Conservation (phyloP, 1,284 basidiomycete species). For the Pascua guehoae region DNA sequence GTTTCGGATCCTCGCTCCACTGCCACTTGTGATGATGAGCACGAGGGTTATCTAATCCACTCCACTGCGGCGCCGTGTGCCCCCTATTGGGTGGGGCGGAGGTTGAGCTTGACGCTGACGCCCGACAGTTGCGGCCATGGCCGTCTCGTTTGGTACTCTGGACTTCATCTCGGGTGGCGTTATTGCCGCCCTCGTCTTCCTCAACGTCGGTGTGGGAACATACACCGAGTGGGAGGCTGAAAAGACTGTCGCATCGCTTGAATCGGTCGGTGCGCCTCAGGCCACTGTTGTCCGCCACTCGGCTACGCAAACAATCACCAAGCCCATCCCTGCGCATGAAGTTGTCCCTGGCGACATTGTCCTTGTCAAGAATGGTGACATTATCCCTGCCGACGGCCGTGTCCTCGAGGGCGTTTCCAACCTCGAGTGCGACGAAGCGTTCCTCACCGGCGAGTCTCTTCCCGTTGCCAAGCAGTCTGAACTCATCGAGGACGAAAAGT, state of each 20-base stretch:
- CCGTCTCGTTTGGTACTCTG: constrained; percentile 61
- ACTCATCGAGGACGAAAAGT: constrained; percentile 46
- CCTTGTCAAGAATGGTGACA: constrained; percentile 58
- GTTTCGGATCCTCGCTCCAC: too few relatives aligned
- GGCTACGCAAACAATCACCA: constrained; percentile 32
- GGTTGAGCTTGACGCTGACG: constrained; percentile 1
- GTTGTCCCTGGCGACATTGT: constrained; percentile 65
- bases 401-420: constrained; percentile 51
- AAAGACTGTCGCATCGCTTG: constrained; percentile 52
- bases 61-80: too few relatives aligned
- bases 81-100: not conserved
- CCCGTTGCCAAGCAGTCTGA: constrained; percentile 60
- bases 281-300: constrained; percentile 58
- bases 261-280: constrained; percentile 56
- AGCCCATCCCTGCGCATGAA: constrained; percentile 57
- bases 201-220: constrained; percentile 54
- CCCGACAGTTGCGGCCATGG: constrained; percentile 57
- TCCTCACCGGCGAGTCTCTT: constrained; percentile 68
- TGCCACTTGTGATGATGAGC: too few relatives aligned
- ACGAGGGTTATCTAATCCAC: too few relatives aligned
- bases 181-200: constrained; percentile 60
- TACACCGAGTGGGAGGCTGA: constrained; percentile 52
- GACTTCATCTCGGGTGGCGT: constrained; percentile 65
- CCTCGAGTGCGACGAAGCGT: constrained; percentile 62
- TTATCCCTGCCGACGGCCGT: constrained; percentile 60